Percentiles rank a stretch among this genome's conserved stretches.
Evolutionary conservation across 2,329 filamentous ascomycete species (phyloP).

Genomic region (Cadophora sp.): DNA sequence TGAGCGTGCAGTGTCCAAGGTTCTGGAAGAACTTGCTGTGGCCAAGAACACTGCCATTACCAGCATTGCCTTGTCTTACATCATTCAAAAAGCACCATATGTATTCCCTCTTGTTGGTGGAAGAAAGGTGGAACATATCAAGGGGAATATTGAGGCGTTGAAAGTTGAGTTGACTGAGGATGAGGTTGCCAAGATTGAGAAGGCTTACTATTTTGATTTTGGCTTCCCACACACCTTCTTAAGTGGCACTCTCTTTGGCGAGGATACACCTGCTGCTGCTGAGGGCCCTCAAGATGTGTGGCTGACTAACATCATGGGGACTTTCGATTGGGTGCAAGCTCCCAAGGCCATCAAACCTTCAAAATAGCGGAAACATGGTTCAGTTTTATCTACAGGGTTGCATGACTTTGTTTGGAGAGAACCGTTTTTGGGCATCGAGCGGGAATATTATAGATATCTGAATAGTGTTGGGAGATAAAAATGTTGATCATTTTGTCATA

Average conservation of each 20-base stretch:
- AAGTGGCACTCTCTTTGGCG: slow-evolving; percentile 5
- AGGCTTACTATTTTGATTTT: slow-evolving; percentile 13
- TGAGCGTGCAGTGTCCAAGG: too few species aligned
- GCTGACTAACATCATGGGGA: slow-evolving; percentile 8
- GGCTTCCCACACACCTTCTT: slow-evolving; percentile 18
- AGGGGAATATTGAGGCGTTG: slow-evolving; percentile 61
- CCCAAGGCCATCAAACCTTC: background rate
- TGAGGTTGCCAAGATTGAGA: slow-evolving; percentile 61
- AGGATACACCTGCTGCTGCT: background rate
- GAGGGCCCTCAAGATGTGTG: slow-evolving; percentile 17
- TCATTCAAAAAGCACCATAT: too few species aligned
- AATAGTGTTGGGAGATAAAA: background rate
- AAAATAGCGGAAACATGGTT: background rate
- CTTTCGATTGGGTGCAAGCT: background rate
- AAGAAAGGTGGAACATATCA: slow-evolving; percentile 42
- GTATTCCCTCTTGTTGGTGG: too few species aligned
- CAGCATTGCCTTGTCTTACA: too few species aligned
- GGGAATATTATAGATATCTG: background rate
- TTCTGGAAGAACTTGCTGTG: too few species aligned
- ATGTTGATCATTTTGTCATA: background rate
- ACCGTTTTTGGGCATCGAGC: background rate
- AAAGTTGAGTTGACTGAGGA: slow-evolving; percentile 56
- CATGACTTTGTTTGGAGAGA: too few species aligned
- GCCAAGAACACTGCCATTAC: too few species aligned
- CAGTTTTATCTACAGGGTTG: too few species aligned